Evolutionary conservation across 768 basidiomycete genomes (phyloP).

Genomic region (Russula earlei): DNA sequence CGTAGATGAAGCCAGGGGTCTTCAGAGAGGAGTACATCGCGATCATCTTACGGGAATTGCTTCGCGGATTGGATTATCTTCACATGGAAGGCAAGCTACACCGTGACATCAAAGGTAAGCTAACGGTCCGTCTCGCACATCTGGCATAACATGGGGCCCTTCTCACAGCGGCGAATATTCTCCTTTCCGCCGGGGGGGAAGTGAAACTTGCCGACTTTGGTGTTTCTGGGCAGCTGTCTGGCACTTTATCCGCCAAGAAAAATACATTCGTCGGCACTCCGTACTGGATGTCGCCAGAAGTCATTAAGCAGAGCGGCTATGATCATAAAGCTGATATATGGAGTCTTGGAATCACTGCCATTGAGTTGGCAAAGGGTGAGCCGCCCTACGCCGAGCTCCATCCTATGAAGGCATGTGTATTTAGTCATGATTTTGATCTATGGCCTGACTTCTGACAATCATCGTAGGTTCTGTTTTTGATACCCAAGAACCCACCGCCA

Average conservation of each 20-base stretch:
- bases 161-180: constrained; percentile 80
- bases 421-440: not conserved
- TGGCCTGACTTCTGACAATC: not conserved
- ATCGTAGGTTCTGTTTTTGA: constrained; percentile 84
- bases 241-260: constrained; percentile 88
- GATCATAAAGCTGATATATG: constrained; percentile 99
- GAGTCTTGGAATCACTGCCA: constrained; percentile 95
- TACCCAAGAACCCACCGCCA: constrained; percentile 96
- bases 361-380: constrained; percentile 95
- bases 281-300: constrained; percentile 99
- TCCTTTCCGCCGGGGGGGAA: constrained; percentile 84
- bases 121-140: not conserved
- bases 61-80: constrained; percentile 89
- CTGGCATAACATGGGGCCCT: not conserved
- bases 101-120: constrained; percentile 94
- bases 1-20: constrained; percentile 94
- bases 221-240: constrained; percentile 93
- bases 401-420: constrained; percentile 83
- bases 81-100: constrained; percentile 96
- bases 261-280: constrained; percentile 98
- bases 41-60: constrained; percentile 86
- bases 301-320: constrained; percentile 99
- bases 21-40: constrained; percentile 99
- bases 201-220: constrained; percentile 99
- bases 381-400: constrained; percentile 98